A percentile compares a stretch with the other conserved stretches of the same genome.
Conservation (phyloP, 2,329 filamentous ascomycete genomes). For the Cryphonectria nitschkei region DNA sequence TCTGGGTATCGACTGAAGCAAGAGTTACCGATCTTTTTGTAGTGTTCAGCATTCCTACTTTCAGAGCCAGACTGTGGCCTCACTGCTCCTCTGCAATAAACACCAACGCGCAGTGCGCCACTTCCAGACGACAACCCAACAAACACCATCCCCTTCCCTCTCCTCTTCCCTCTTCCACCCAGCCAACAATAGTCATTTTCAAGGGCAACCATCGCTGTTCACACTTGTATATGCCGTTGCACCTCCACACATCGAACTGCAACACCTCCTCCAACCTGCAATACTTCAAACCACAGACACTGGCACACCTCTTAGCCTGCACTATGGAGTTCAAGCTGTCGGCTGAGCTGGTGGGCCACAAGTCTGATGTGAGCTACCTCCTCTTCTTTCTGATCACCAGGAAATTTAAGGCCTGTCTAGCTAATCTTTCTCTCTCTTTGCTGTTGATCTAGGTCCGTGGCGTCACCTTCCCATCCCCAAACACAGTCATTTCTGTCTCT, state of each 20-base stretch:
- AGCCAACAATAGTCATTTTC: background rate
- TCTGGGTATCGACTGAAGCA: background rate
- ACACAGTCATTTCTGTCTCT: conserved; percentile 80
- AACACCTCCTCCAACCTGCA: background rate
- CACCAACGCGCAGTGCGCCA: background rate
- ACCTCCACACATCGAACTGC: background rate
- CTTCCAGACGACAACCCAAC: background rate
- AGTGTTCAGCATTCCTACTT: background rate
- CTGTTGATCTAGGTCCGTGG: conserved; percentile 75
- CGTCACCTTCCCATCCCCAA: conserved; percentile 75
- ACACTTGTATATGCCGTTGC: background rate
- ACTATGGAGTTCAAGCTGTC: conserved; percentile 82
- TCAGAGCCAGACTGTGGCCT: background rate
- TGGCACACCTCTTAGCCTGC: conserved; percentile 17
- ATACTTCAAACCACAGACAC: background rate
- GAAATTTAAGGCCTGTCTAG: conserved; percentile 27
- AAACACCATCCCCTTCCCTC: background rate
- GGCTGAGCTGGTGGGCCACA: conserved; percentile 84
- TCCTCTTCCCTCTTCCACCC: background rate
- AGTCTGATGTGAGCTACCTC: conserved; percentile 76
- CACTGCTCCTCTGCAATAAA: background rate
- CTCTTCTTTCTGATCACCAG: background rate
- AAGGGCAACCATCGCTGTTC: background rate
- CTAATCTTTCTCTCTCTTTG: conserved; percentile 13
- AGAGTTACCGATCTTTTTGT: background rate